Percentiles rank a stretch among this genome's conserved stretches.
phyloP scores from a whole-genome alignment of 1,139 yeast species.

The Hemisphaericaspora xylofermentans region DNA sequence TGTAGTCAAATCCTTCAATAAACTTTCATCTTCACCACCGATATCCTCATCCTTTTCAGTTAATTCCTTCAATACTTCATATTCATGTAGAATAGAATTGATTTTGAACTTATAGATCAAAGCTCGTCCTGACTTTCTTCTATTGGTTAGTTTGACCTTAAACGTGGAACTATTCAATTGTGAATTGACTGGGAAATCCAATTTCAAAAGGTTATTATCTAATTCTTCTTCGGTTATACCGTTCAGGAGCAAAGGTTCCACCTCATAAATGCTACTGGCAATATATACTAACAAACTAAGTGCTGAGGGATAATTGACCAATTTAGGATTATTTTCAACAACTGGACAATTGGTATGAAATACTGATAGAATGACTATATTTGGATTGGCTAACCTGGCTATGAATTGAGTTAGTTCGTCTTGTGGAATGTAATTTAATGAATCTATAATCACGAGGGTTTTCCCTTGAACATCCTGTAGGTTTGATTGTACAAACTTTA shows the following conservation, averaged over 20 bases:
- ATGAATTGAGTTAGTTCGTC: constrained; percentile 53
- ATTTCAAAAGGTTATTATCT: constrained; percentile 38
- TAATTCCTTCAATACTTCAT: constrained; percentile 36
- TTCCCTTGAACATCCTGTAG: constrained; percentile 17
- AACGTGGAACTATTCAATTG: constrained; percentile 49
- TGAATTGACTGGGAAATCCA: constrained; percentile 46
- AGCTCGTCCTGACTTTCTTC: constrained; percentile 85
- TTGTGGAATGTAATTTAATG: constrained; percentile 58
- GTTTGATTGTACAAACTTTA: constrained; percentile 6
- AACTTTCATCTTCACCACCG: constrained; percentile 36
- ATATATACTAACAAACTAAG: constrained; percentile 55
- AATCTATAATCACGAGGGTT: constrained; percentile 57
- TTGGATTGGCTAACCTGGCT: constrained; percentile 53
- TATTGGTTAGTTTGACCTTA: constrained; percentile 54
- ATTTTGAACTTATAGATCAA: constrained; percentile 55
- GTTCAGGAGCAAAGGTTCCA: constrained; percentile 16
- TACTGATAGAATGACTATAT: constrained; percentile 55
- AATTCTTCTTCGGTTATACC: constrained; percentile 49
- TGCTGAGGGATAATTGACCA: constrained; percentile 50
- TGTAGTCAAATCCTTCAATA: constrained; percentile 75
- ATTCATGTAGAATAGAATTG: constrained; percentile 50
- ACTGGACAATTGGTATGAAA: constrained; percentile 56
- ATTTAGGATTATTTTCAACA: constrained; percentile 16
- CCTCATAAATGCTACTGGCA: constrained; percentile 68
- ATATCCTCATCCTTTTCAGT: constrained; percentile 23